phyloP scores from a whole-genome alignment of 768 basidiomycete genomes.

The Boletus subcaerulescens region DNA sequence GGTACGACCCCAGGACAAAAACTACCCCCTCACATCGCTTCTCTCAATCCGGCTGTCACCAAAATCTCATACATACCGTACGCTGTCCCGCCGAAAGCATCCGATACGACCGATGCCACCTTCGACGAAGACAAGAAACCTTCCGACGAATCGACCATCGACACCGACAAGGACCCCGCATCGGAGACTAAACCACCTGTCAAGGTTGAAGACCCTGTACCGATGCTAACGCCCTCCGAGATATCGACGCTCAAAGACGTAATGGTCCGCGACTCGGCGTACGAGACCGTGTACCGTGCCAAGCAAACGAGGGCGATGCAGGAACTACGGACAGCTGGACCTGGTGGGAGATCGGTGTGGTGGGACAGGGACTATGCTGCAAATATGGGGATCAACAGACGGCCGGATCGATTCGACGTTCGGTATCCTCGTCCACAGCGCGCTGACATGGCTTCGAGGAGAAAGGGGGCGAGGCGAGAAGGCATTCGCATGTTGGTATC shows the following conservation, averaged over 20 bases:
- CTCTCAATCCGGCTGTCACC: conserved; percentile 32
- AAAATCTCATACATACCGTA: conserved; percentile 30
- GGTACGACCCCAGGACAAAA: conserved; percentile 29
- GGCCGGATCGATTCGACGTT: conserved; percentile 47
- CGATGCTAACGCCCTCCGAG: conserved; percentile 31
- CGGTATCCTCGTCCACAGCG: conserved; percentile 51
- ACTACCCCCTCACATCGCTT: conserved; percentile 32
- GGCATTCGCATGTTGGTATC: conserved; percentile 74
- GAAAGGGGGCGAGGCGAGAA: conserved; percentile 58
- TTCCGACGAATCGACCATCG: conserved; percentile 3
- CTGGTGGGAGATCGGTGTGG: conserved; percentile 50
- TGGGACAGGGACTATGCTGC: conserved; percentile 55
- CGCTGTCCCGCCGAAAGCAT: conserved; percentile 15
- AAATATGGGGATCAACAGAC: conserved; percentile 31
- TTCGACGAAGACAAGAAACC: conserved; percentile 26
- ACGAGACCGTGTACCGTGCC: conserved; percentile 46
- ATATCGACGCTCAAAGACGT: conserved; percentile 33
- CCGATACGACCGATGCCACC: conserved; percentile 15
- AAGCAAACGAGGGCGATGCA: conserved; percentile 53
- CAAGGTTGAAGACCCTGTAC: conserved; percentile 25
- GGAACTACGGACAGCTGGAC: conserved; percentile 45
- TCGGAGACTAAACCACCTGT: conserved; percentile 12
- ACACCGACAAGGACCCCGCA: conserved; percentile 18
- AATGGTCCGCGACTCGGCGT: conserved; percentile 39
- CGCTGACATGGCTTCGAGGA: conserved; percentile 35